Base-by-base conservation (phyloP, 2,329 filamentous ascomycete genomes). In the Trichoderma asperellum region DNA sequence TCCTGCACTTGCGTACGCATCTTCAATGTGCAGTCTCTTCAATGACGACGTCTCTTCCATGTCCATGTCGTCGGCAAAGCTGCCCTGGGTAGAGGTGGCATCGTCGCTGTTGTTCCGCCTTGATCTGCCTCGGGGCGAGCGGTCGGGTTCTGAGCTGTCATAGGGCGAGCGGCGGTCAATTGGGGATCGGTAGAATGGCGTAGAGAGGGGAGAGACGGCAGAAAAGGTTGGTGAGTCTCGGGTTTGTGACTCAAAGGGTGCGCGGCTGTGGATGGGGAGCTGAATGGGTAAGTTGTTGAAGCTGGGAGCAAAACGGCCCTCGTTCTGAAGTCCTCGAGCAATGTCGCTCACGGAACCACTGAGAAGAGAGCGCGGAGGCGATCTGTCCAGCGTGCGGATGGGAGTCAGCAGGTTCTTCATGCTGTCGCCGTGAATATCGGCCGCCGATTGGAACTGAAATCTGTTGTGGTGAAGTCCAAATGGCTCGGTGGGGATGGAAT, bases 381-480 rank as follows among this genome's bases (percentile, higher is more conserved):
- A 82, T 18, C 81, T 83, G 68, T 85, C 83, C n/a, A 82, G 73
- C 0, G 61, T 59, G 47, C 82, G 80, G 47, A 82, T 77, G 1
- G 83, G 81, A 69, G 87, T 82, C n/a, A 89, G 79, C 77, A 86
- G 88, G 76, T 85, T 86, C 70, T 87, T 83, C 74, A 88, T 82
- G 63, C 79, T 81, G 70, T 81, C 83, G 70, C 85, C 83, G 64
- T 87, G 83, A 16, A 83, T 78, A 56, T 84, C 79, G 73, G 82
- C 81, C 63, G 81, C 79, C 4, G 82, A 80, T 59, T 80, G 79
- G 71, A 86, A 84, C 68, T 84, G 80, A 68, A 82, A 86, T 49
- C 81, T 83, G 72, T 81, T 83, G 73, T 86, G 85, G 70, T 83
- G 82, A 67, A 84, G 79, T 68, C 85, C 84, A 61, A 87, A 84